Evolutionary conservation across 768 basidiomycete species (phyloP).

Genomic region (Lactarius akahatsu): DNA sequence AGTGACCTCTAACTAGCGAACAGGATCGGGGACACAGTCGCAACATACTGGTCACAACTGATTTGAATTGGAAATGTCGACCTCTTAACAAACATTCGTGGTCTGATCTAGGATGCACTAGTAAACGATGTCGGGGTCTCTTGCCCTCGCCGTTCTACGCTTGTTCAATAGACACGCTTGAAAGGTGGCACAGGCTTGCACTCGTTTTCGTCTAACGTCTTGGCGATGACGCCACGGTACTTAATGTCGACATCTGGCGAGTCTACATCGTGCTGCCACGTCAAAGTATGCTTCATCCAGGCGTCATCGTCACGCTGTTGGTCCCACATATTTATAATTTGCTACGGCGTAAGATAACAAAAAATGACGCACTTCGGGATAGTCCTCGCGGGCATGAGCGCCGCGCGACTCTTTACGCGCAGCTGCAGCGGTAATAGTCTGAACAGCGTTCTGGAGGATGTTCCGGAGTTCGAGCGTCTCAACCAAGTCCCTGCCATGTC

Average conservation of each 20-base stretch:
- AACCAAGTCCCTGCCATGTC: conserved; percentile 72
- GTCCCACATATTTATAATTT: not conserved
- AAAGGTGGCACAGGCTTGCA: conserved; percentile 97
- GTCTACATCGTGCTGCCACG: conserved; percentile 79
- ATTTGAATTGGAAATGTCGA: not conserved
- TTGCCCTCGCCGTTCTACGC: not conserved
- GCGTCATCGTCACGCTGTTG: conserved; percentile 82
- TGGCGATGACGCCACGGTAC: conserved; percentile 83
- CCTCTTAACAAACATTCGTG: not conserved
- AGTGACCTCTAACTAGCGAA: not conserved
- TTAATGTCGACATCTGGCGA: conserved; percentile 84
- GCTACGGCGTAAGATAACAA: conserved; percentile 1
- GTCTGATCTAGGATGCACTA: not conserved
- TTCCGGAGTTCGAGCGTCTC: conserved; percentile 98
- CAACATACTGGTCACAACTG: not conserved
- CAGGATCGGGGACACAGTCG: not conserved
- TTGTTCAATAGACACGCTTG: conserved; percentile 84
- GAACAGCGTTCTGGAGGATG: conserved; percentile 90
- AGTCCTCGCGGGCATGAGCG: conserved; percentile 98
- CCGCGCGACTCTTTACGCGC: conserved; percentile 97
- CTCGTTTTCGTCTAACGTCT: conserved; percentile 92
- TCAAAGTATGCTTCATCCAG: conserved; percentile 96
- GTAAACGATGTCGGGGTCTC: not conserved
- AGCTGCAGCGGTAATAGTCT: conserved; percentile 90
- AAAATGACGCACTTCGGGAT: conserved; percentile 66